These are phyloP conservation scores for Coniophora puteana DNA, from an alignment of 1,284 basidiomycete species.

Conservation along the genomic window DNA sequence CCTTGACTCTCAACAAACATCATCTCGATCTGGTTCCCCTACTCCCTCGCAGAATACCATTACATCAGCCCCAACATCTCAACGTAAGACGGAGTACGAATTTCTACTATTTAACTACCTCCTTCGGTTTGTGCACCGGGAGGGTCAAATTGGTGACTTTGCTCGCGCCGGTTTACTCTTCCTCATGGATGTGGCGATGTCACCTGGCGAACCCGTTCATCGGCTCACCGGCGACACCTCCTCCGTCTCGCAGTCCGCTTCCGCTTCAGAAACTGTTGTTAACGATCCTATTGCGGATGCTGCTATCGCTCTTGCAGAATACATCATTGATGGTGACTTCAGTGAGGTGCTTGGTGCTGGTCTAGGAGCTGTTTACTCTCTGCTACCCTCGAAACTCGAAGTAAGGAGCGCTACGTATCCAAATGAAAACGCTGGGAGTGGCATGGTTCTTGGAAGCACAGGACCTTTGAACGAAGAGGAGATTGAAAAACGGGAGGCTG, in stretches of 20 bases:
- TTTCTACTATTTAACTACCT: constrained; percentile 95
- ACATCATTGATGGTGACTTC: constrained; percentile 94
- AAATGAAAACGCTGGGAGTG: constrained; percentile 35
- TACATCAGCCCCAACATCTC: constrained; percentile 44
- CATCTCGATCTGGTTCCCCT: constrained; percentile 44
- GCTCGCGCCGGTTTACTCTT: constrained; percentile 90
- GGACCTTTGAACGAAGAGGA: constrained; percentile 48
- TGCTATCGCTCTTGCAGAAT: constrained; percentile 83
- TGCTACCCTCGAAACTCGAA: constrained; percentile 85
- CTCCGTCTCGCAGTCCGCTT: constrained; percentile 13
- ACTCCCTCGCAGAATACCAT: constrained; percentile 57
- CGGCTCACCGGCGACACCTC: constrained; percentile 34
- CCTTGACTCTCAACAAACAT: too few relatives aligned
- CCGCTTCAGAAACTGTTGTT: constrained; percentile 26
- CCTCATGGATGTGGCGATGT: constrained; percentile 93
- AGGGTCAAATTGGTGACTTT: constrained; percentile 92
- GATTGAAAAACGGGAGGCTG: constrained; percentile 47
- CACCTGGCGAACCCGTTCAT: constrained; percentile 52
- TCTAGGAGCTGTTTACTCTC: constrained; percentile 89
- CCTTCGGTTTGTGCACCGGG: constrained; percentile 91
- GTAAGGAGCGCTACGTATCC: constrained; percentile 47
- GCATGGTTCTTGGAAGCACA: constrained; percentile 66
- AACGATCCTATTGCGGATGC: constrained; percentile 78
- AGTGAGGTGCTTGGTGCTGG: constrained; percentile 95
- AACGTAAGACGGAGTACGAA: constrained; percentile 84